These are phyloP conservation scores for Pseudoturritis turrita DNA, from an alignment of 345 rosid species.

Conservation along the genomic window DNA sequence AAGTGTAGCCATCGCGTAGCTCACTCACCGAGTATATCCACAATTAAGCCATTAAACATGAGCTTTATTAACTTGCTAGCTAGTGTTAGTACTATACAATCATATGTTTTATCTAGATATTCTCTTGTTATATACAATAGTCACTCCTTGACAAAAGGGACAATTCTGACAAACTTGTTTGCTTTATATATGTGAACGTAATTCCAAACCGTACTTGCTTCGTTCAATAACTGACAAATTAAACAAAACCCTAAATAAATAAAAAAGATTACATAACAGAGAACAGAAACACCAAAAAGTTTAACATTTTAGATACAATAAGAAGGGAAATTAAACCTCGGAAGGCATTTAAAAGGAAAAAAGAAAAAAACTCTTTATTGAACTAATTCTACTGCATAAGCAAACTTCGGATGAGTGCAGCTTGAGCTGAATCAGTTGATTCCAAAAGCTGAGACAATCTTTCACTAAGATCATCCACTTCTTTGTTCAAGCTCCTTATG, in stretches of 20 bases:
- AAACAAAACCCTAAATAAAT: conserved; percentile 12
- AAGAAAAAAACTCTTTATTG: not conserved
- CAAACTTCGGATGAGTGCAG: conserved; percentile 72
- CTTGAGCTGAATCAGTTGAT: conserved; percentile 54
- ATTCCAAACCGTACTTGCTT: conserved; percentile 17
- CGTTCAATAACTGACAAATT: conserved; percentile 18
- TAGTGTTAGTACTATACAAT: too few species aligned
- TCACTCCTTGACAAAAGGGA: not conserved
- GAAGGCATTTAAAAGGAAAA: not conserved
- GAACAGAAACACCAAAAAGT: not conserved
- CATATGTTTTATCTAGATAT: not conserved
- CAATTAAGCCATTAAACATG: not conserved
- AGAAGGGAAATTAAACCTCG: not conserved
- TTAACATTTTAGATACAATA: not conserved
- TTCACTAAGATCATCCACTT: conserved; percentile 55
- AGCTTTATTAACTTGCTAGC: not conserved
- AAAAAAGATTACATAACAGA: not conserved
- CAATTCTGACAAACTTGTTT: not conserved
- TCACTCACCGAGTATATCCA: too few species aligned
- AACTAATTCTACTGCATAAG: conserved; percentile 39
- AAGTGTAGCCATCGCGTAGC: too few species aligned
- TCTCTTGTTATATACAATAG: not conserved
- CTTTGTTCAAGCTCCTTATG: conserved; percentile 46
- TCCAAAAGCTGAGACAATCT: conserved; percentile 44
- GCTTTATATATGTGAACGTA: conserved; percentile 1